These are phyloP conservation scores for Plasmodium inui DNA, from an alignment of 169 alveolate genomes.

Conservation along the genomic window DNA sequence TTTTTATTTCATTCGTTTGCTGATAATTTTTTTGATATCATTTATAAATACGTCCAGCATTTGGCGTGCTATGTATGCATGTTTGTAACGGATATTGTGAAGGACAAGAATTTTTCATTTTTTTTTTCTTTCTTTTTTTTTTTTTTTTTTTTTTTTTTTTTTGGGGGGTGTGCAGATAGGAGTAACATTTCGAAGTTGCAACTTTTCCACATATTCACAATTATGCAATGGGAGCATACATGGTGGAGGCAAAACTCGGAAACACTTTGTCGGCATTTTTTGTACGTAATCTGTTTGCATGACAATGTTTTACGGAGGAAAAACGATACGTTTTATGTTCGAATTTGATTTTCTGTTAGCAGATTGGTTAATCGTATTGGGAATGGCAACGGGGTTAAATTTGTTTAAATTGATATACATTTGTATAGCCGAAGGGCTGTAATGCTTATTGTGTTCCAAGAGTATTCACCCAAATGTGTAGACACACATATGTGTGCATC, in stretches of 20 bases:
- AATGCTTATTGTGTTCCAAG: not conserved
- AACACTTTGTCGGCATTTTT: not conserved
- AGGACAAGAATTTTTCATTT: not conserved
- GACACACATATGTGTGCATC: not conserved
- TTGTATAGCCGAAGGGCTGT: not conserved
- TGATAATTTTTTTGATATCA: not conserved
- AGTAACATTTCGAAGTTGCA: not conserved
- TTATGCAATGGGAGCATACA: not conserved
- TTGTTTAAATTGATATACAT: not conserved
- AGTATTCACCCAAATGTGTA: not conserved
- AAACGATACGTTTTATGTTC: not conserved
- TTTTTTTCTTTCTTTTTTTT: not conserved
- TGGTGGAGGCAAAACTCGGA: not conserved
- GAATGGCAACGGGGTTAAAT: not conserved
- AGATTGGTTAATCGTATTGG: not conserved
- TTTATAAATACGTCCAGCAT: conserved; percentile 3
- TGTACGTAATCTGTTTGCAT: not conserved
- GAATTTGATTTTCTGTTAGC: not conserved
- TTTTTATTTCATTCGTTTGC: conserved; percentile 25
- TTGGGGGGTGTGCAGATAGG: not conserved
- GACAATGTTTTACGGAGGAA: not conserved
- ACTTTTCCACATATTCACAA: not conserved
- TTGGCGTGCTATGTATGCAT: not conserved
- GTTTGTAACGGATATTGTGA: not conserved
- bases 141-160: too few relatives aligned